A percentile compares a stretch with the other conserved stretches of the same genome.
Evolutionary conservation across 805 yeast species (phyloP).

Genomic region (Kodamaea kaohsiungensis): DNA sequence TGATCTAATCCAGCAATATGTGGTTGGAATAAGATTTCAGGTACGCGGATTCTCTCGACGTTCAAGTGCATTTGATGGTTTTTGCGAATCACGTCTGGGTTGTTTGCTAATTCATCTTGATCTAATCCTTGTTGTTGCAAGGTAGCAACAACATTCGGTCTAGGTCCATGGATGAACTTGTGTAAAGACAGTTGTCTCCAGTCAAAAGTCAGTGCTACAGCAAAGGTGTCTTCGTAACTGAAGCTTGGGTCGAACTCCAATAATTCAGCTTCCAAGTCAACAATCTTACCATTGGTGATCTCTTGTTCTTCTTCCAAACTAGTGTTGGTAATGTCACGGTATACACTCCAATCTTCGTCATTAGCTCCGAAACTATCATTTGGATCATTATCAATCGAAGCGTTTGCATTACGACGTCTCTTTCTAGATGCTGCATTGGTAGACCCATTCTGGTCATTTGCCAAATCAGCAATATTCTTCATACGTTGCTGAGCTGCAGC

Average conservation of each 20-base stretch:
- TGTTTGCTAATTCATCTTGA: constrained; percentile 43
- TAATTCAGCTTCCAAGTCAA: constrained; percentile 70
- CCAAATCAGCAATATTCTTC: constrained; percentile 87
- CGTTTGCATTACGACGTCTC: constrained; percentile 47
- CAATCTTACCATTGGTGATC: constrained; percentile 61
- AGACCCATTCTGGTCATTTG: constrained; percentile 61
- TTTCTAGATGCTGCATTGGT: constrained; percentile 51
- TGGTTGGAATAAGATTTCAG: constrained; percentile 92
- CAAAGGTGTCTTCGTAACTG: constrained; percentile 80
- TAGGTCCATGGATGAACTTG: constrained; percentile 85
- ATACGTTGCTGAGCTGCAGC: constrained; percentile 89
- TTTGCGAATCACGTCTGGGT: constrained; percentile 73
- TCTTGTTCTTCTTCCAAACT: constrained; percentile 82
- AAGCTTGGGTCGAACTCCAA: constrained; percentile 84
- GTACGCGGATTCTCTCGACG: constrained; percentile 87
- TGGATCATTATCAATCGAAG: constrained; percentile 85
- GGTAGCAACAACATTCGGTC: constrained; percentile 66
- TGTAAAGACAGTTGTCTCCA: constrained; percentile 83
- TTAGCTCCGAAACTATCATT: constrained; percentile 93
- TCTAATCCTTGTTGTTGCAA: constrained; percentile 44
- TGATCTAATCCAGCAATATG: constrained; percentile 93
- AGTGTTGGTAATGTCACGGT: constrained; percentile 74
- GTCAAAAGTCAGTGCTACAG: constrained; percentile 66
- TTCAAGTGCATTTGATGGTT: constrained; percentile 90
- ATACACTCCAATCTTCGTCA: constrained; percentile 94